Evolutionary conservation across 768 basidiomycete genomes (phyloP).

Genomic region (Tulasnella sp.): DNA sequence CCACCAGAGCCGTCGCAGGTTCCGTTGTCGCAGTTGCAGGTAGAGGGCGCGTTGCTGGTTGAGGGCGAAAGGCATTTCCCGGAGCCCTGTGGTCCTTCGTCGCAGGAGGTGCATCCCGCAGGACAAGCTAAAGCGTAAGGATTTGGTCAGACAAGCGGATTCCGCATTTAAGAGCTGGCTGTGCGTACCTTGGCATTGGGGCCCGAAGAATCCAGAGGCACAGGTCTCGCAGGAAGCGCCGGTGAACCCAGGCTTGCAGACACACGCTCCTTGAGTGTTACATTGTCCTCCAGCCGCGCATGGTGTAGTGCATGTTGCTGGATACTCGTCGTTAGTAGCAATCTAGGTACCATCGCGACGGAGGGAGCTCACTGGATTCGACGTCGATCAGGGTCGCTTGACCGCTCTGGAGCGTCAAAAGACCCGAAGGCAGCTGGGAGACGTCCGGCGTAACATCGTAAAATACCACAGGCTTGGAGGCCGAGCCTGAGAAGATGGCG

Average conservation of each 20-base stretch:
- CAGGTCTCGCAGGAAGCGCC: slow-evolving; percentile 78
- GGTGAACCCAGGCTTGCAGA: slow-evolving; percentile 64
- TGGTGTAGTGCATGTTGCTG: slow-evolving; percentile 58
- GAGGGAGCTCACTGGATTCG: slow-evolving; percentile 39
- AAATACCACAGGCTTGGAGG: slow-evolving; percentile 52
- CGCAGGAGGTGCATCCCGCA: slow-evolving; percentile 57
- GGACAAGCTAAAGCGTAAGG: slow-evolving; percentile 43
- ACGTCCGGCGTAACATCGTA: slow-evolving; percentile 77
- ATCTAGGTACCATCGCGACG: not conserved
- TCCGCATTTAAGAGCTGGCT: not conserved
- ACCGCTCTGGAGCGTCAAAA: slow-evolving; percentile 30
- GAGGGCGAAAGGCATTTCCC: slow-evolving; percentile 59
- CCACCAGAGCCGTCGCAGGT: slow-evolving; percentile 58
- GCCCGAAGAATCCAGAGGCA: slow-evolving; percentile 64
- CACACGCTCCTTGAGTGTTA: slow-evolving; percentile 55
- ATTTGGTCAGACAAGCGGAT: not conserved
- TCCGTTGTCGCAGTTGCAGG: slow-evolving; percentile 80
- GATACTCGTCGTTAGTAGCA: not conserved
- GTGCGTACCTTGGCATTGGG: not conserved
- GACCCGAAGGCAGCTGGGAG: slow-evolving; percentile 50
- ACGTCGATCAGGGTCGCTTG: slow-evolving; percentile 59
- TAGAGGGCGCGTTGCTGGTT: slow-evolving; percentile 38
- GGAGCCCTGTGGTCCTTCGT: slow-evolving; percentile 69
- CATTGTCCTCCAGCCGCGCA: slow-evolving; percentile 71
- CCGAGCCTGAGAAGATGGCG: slow-evolving; percentile 53